These are phyloP conservation scores for Helotiales sp. DNA, from an alignment of 2,329 filamentous ascomycete genomes.

Conservation along the genomic window DNA sequence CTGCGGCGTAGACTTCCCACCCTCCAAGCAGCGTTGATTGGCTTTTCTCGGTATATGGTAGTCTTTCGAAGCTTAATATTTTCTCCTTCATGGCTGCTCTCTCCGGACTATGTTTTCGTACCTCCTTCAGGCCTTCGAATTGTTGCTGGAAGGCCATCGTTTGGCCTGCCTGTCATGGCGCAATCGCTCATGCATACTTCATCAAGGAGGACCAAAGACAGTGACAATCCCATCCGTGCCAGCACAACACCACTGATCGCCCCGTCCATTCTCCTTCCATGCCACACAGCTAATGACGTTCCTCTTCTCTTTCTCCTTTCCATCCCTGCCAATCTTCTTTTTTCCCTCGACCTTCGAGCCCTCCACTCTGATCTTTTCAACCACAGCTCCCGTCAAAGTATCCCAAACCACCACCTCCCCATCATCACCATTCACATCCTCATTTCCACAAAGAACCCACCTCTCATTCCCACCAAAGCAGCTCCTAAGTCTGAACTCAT, in stretches of 20 bases:
- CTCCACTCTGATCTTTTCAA: constrained; percentile 57
- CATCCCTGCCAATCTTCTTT: constrained; percentile 57
- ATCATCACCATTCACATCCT: constrained; percentile 42
- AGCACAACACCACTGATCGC: constrained; percentile 64
- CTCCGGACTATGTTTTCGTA: no score
- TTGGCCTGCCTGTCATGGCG: no score
- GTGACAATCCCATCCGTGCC: constrained; percentile 67
- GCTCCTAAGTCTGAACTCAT: constrained; percentile 30
- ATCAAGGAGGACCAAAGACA: constrained; percentile 50
- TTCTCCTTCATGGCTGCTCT: no score
- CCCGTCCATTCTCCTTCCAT: constrained; percentile 62
- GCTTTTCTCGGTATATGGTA: no score
- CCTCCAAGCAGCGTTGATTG: no score
- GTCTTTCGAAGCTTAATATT: no score
- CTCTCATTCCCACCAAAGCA: constrained; percentile 73
- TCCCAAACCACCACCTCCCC: constrained; percentile 72
- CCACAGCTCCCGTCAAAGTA: constrained; percentile 68
- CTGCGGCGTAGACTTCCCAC: no score
- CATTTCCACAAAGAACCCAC: constrained; percentile 79
- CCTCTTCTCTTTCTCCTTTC: constrained; percentile 57
- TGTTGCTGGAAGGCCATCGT: no score
- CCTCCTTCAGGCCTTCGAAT: constrained; percentile 52
- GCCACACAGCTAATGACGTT: constrained; percentile 63
- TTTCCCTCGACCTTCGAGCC: constrained; percentile 37
- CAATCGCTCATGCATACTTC: no score